These are phyloP conservation scores for Trypanosoma grayi DNA, from an alignment of 208 protist genomes.

Conservation along the genomic window DNA sequence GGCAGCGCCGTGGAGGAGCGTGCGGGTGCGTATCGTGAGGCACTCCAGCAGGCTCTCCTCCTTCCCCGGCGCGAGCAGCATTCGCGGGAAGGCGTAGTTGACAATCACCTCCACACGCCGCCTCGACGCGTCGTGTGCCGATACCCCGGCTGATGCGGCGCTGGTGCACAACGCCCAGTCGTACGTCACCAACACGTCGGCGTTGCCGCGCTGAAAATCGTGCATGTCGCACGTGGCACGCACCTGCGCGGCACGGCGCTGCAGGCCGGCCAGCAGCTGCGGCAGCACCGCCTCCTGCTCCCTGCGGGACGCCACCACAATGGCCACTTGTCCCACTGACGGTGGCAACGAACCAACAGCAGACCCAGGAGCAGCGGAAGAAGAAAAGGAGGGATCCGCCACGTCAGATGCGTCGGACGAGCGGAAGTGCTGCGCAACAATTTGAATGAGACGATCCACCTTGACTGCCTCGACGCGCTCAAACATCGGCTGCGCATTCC, in stretches of 20 bases:
- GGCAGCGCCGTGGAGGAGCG: slow-evolving; percentile 23
- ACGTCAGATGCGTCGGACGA: slow-evolving; percentile 29
- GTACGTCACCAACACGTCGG: slow-evolving; percentile 58
- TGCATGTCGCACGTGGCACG: slow-evolving; percentile 35
- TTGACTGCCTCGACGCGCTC: slow-evolving; percentile 29
- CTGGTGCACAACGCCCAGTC: slow-evolving; percentile 30
- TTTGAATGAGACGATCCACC: slow-evolving; percentile 4
- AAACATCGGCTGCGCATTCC: slow-evolving; percentile 25
- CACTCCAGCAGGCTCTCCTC: slow-evolving; percentile 43
- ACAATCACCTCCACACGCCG: slow-evolving; percentile 33
- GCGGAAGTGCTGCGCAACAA: slow-evolving; percentile 16
- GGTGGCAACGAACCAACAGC: neutral
- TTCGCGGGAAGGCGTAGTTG: slow-evolving; percentile 57
- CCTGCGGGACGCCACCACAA: slow-evolving; percentile 46
- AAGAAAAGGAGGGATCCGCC: too few species aligned
- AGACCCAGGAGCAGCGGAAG: neutral
- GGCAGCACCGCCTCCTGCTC: slow-evolving; percentile 55
- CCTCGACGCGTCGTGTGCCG: slow-evolving; percentile 25
- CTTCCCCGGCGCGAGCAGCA: slow-evolving; percentile 36
- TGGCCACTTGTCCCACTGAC: slow-evolving; percentile 31
- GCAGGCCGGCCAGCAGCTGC: slow-evolving; percentile 25
- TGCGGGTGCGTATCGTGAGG: slow-evolving; percentile 35
- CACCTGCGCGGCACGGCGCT: slow-evolving; percentile 15
- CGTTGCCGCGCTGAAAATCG: slow-evolving; percentile 31
- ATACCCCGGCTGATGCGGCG: neutral